Evolutionary conservation across 2,329 filamentous ascomycete species (phyloP), one percentile per base, ranked within the genome.

Genomic region (Massarina eburnea): DNA sequence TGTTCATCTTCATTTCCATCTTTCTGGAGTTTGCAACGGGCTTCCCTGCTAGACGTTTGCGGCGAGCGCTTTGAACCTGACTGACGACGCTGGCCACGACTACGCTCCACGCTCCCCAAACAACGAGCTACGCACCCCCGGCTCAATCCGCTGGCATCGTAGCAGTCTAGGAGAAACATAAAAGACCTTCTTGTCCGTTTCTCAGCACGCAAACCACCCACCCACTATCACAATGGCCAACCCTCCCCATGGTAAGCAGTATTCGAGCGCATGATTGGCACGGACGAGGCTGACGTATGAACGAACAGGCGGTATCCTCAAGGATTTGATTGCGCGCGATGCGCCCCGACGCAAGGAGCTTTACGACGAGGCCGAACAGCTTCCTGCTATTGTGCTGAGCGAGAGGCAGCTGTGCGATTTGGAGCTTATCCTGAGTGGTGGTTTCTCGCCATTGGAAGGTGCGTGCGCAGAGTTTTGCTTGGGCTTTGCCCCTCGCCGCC

Each of bases 381-480:
- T 97, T 36, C 89, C 91, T 29, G 88, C 92, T 29, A 80, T 99
- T 59, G 77, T 87, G 49, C 84, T 99, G 58, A 88, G 83, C 41
- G 94, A 99, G 81, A 86, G 94, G 66, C 94, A 99, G 76, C 85
- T 99, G 39, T 99, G 94, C 76, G 94, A 99, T 80, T 81, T 99
- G 59, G 94, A 99, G 76, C 77, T 99, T 74, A 91, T 99, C 67
- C 85, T 99, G 73, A 97, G 91, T 73, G 94, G 94, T 71, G 94
- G 94, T 57, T 99, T 99, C 79, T 96, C 91, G 56, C 94, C 94
- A 48, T 83, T 99, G 32, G 92, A 99, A 83, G 94, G 91, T 95
- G 84, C 80, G 55, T 64, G 49, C 18, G 51, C 59, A 51, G 53
- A 57, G 35, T 36, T 39, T 33, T 44, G 29, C 41, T 37, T 35